Base-by-base conservation (phyloP, 305 asterid species). In the Salvia sclarea region DNA sequence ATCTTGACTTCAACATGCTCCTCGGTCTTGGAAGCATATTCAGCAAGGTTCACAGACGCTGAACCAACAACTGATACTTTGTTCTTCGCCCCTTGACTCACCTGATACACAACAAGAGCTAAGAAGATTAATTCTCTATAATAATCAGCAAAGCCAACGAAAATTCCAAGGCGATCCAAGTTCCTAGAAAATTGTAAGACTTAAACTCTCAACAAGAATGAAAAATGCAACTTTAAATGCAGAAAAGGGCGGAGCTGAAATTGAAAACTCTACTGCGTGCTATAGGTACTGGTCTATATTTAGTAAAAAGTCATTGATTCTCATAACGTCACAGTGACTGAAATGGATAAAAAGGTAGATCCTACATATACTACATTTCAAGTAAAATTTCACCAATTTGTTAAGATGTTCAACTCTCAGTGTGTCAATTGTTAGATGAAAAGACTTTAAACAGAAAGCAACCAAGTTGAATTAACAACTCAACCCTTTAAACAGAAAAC, bases 21-120 rank as follows among this genome's bases (percentile, higher is more conserved):
- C 67, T 79, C 88, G 57, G 61, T 65, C 85, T 79, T 86, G 70
- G 84, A 77, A 72, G 87, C 92, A 61, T 77, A 88, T 70, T 88
- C 96, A 62, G 96, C 95, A 64, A 95, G 92, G 76, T 89, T 92
- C 80, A 92, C 45, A 35, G 76, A 43, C 16, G 92, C 90, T 10
- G 86, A 68, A 59, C 97, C 98, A 67, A 95, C 40, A 31, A 82
- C 47, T 9, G 81, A 76, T 68, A 75, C 47, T 88, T 85, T 95
- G 80, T 77, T 86, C 80, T 86, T 95, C 8, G 76, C 69, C 25
- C 88, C 98, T 80, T 75, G 95, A 70, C 78, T 82, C 74, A 65
- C 88, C 97, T 92, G 81, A 52, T 68, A 30, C 59, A 58, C 38
- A 61, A 58, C 31, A 50, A 41, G 38, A 16, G 49, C 21, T 49